phyloP scores from a whole-genome alignment of 441 rosid species.

The Iberis amara region DNA sequence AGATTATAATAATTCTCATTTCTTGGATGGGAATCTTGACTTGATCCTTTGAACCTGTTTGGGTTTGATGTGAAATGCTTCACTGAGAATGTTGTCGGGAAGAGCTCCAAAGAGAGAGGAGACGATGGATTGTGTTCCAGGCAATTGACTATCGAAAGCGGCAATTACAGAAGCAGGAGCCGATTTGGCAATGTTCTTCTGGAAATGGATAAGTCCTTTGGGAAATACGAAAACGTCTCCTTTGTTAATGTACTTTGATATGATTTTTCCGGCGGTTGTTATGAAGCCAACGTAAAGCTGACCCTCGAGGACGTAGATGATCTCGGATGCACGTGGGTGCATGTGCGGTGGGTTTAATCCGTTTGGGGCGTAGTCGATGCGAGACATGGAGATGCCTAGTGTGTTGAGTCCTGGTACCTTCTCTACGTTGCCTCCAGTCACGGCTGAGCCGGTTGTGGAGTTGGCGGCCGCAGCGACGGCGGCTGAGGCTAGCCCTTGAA shows the following conservation, averaged over 20 bases:
- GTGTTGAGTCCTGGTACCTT: constrained; percentile 83
- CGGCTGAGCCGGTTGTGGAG: constrained; percentile 47
- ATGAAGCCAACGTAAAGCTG: constrained; percentile 65
- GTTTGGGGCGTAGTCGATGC: constrained; percentile 50
- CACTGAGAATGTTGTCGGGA: constrained; percentile 46
- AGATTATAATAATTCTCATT: too few species aligned
- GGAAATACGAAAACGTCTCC: constrained; percentile 71
- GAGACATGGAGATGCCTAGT: constrained; percentile 53
- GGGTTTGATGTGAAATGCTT: constrained; percentile 56
- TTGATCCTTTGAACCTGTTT: constrained; percentile 55
- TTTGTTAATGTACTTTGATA: constrained; percentile 42
- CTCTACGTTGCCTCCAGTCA: constrained; percentile 53
- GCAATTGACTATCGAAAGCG: constrained; percentile 66
- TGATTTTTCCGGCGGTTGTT: constrained; percentile 51
- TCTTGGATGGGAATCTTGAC: constrained; percentile 34
- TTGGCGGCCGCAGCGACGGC: constrained; percentile 34
- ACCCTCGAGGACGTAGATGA: constrained; percentile 61
- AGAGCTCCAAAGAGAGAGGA: constrained; percentile 51
- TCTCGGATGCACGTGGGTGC: constrained; percentile 73
- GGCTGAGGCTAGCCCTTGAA: constrained; percentile 43
- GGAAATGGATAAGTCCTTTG: constrained; percentile 61
- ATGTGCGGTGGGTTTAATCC: constrained; percentile 79
- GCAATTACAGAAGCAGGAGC: constrained; percentile 47
- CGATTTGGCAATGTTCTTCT: constrained; percentile 44
- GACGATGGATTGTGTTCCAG: constrained; percentile 64